Evolutionary conservation across 2,329 filamentous ascomycete genomes (phyloP), one percentile per base, ranked within the genome.

Genomic region (Cladosporium sphaerospermum): DNA sequence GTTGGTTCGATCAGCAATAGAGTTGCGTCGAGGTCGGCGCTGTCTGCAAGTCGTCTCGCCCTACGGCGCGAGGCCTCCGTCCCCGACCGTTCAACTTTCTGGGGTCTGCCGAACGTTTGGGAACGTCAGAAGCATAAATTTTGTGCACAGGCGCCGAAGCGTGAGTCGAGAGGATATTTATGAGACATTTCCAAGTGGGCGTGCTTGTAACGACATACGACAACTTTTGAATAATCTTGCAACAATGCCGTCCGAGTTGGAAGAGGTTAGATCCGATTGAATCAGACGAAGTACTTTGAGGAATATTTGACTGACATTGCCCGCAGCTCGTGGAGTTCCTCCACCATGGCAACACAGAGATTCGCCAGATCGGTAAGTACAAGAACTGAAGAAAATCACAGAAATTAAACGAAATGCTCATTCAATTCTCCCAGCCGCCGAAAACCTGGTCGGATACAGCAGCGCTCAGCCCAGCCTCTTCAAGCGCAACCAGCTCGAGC

Each of bases 281-380:
- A 34, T 41, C 16, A 23, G 10, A 28, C 23, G 23, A 28, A 33
- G 49, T 41, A 34, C 41, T 23, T 16, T 8, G 4, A 16, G 11
- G 2, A 9, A 14, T 19, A 7, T 44, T 39, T 47, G 50, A 57
- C 59, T 62, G 45, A 65, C 49, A 11, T 28, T 7, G 8, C 37
- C 23, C 31, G 45, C 62, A 95, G 89, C 83, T 96, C 51, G 89
- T 96, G 57, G 89, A 90, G 69, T 96, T 97, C 72, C 87, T 97
- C 55, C 86, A 88, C 71, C 86, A 95, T 73, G 88, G 88, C 56
- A 96, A 95, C 68, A 89, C 89, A 40, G 88, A 96, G 68, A 89
- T 97, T 59, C 84, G 93, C 62, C 84, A 89, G 68, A 79, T 92
- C 61, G 84, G 84, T 87, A 74, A 62, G 71, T 3, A 39, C 10